phyloP scores from a whole-genome alignment of 169 alveolate genomes.

The Plasmodium coatneyi region DNA sequence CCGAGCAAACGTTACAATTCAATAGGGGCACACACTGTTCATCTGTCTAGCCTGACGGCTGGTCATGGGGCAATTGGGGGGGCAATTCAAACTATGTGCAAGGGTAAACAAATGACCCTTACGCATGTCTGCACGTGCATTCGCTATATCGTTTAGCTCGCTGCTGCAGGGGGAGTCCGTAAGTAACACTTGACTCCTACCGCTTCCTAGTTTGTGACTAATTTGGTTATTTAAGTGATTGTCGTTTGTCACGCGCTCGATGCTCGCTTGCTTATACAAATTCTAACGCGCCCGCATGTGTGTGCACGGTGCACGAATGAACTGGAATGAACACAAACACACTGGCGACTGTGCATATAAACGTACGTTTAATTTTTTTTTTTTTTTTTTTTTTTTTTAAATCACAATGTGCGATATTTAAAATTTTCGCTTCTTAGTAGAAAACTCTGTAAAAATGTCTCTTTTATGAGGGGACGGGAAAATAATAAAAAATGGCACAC shows the following conservation, averaged over 20 bases:
- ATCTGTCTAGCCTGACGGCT: background rate
- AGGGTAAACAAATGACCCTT: background rate
- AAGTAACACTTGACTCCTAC: background rate
- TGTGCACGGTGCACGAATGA: background rate
- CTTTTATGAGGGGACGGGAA: background rate
- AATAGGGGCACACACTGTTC: background rate
- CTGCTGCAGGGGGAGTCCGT: background rate
- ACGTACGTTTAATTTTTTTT: background rate
- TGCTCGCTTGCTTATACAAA: background rate
- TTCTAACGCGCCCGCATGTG: background rate
- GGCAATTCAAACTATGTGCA: background rate
- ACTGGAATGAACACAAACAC: background rate
- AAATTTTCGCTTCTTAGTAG: background rate
- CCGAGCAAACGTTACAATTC: background rate
- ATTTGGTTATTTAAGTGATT: background rate
- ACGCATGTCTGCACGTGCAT: background rate
- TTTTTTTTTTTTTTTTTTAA: background rate
- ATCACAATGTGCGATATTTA: constrained; percentile 11
- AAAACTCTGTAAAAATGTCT: constrained; percentile 13
- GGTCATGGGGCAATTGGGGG: background rate
- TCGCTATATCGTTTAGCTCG: background rate
- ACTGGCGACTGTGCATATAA: background rate
- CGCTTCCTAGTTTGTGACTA: background rate
- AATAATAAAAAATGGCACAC: background rate
- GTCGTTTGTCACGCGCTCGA: background rate